Percentiles rank a stretch among this genome's conserved stretches.
Conservation (phyloP, 2,329 filamentous ascomycete genomes). For the Trichophaea hybrida region DNA sequence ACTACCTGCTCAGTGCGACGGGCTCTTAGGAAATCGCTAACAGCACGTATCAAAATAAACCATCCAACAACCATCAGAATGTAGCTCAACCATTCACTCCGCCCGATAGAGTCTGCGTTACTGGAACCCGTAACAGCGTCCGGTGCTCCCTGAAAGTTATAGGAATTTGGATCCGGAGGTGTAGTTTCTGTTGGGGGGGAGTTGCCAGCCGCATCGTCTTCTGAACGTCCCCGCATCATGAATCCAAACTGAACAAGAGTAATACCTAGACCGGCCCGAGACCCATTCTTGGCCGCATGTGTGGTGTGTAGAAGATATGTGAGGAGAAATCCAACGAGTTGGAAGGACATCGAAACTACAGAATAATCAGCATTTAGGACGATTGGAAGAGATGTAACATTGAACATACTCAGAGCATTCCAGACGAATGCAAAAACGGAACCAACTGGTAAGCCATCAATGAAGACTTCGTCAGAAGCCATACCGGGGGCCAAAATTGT, state of each 20-base stretch:
- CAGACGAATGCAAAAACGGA: slow-evolving; percentile 76
- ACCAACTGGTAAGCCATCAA: slow-evolving; percentile 87
- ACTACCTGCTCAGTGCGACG: slow-evolving; percentile 86
- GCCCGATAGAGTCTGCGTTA: slow-evolving; percentile 44
- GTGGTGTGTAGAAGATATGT: slow-evolving; percentile 97
- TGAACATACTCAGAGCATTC: slow-evolving; percentile 59
- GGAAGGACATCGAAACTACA: slow-evolving; percentile 75
- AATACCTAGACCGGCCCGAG: slow-evolving; percentile 81
- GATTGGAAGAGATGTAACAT: neutral
- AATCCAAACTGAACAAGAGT: slow-evolving; percentile 95
- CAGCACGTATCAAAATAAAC: slow-evolving; percentile 92
- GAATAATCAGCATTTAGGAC: neutral
- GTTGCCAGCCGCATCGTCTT: slow-evolving; percentile 32
- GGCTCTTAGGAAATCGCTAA: slow-evolving; percentile 78
- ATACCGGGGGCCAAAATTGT: slow-evolving; percentile 89
- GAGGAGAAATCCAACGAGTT: slow-evolving; percentile 90
- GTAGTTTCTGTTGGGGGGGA: slow-evolving; percentile 39
- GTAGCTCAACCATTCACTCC: slow-evolving; percentile 81
- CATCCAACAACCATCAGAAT: slow-evolving; percentile 92
- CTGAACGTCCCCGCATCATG: slow-evolving; percentile 60
- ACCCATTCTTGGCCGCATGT: slow-evolving; percentile 95
- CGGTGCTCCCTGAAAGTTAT: slow-evolving; percentile 50
- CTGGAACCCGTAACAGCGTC: slow-evolving; percentile 30
- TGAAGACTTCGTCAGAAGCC: slow-evolving; percentile 86
- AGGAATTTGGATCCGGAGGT: slow-evolving; percentile 75